Evolutionary conservation across 1,139 yeast genomes (phyloP).

Genomic region (Yarrowia galli): DNA sequence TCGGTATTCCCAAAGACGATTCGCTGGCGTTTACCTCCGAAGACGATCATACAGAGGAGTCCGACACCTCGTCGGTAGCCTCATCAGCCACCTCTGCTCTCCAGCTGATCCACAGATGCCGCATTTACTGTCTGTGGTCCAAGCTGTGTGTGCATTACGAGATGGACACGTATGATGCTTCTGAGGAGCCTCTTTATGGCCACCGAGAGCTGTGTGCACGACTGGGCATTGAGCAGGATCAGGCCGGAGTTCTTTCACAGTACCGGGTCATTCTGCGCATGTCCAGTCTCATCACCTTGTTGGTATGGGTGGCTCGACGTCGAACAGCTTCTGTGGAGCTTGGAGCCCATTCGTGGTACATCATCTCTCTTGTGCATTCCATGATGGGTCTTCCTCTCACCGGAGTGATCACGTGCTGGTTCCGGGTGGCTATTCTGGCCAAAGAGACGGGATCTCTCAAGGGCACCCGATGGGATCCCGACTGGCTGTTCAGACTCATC

Average conservation of each 20-base stretch:
- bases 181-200: slow-evolving; percentile 33
- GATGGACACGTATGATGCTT: slow-evolving; percentile 35
- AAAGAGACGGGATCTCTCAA: slow-evolving; percentile 19
- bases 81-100: slow-evolving; percentile 25
- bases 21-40: slow-evolving; percentile 19
- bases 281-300: slow-evolving; percentile 31
- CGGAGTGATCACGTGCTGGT: slow-evolving; percentile 35
- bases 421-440: slow-evolving; percentile 31
- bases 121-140: slow-evolving; percentile 30
- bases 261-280: slow-evolving; percentile 25
- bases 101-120: slow-evolving; percentile 35
- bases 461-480: slow-evolving; percentile 28
- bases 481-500: slow-evolving; percentile 33
- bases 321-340: slow-evolving; percentile 17
- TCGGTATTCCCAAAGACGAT: slow-evolving; percentile 17
- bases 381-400: slow-evolving; percentile 31
- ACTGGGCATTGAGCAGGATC: slow-evolving; percentile 27
- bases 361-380: slow-evolving; percentile 21
- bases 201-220: slow-evolving; percentile 20
- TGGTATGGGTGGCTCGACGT: slow-evolving; percentile 21
- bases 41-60: slow-evolving; percentile 10
- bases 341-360: slow-evolving; percentile 27
- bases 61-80: slow-evolving; percentile 16
- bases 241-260: slow-evolving; percentile 34
- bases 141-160: slow-evolving; percentile 29